Conservation (phyloP, 2,329 filamentous ascomycete species). For the Byssochlamys sp. region DNA sequence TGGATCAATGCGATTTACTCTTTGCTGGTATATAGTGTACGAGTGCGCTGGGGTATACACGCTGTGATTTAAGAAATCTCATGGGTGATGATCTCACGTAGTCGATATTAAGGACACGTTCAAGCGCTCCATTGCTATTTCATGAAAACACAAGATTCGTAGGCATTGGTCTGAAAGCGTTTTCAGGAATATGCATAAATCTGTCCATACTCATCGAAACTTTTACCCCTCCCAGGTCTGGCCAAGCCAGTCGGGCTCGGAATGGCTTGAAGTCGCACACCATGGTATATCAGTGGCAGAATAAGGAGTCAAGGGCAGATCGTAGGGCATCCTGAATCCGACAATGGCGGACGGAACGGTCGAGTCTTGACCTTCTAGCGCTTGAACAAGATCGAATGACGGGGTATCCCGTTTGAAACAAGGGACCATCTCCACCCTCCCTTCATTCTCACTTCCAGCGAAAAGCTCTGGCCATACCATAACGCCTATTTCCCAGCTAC, state of each 20-base stretch:
- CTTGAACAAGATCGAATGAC: not conserved
- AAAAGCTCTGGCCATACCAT: conserved; percentile 64
- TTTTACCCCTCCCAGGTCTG: conserved; percentile 25
- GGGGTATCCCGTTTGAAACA: conserved; percentile 53
- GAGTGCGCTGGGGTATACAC: not conserved
- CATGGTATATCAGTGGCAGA: conserved; percentile 58
- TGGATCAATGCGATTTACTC: not conserved
- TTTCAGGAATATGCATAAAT: not conserved
- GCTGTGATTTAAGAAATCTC: conserved; percentile 1
- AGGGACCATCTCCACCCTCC: conserved; percentile 52
- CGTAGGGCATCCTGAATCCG: conserved; percentile 73
- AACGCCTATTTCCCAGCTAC: conserved; percentile 77
- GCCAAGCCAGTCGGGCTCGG: conserved; percentile 53
- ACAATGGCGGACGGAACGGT: conserved; percentile 37
- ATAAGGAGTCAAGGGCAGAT: conserved; percentile 63
- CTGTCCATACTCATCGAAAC: not conserved
- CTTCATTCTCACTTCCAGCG: conserved; percentile 4
- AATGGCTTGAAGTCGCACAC: conserved; percentile 56
- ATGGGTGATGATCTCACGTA: not conserved
- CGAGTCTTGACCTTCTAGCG: conserved; percentile 15
- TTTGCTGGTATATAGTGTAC: not conserved
- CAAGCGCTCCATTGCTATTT: not conserved
- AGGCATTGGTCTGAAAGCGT: not conserved
- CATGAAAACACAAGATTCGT: not conserved
- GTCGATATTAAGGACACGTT: not conserved